Base-by-base conservation (phyloP, 805 yeast genomes). In the Cephaloascus fragrans region DNA sequence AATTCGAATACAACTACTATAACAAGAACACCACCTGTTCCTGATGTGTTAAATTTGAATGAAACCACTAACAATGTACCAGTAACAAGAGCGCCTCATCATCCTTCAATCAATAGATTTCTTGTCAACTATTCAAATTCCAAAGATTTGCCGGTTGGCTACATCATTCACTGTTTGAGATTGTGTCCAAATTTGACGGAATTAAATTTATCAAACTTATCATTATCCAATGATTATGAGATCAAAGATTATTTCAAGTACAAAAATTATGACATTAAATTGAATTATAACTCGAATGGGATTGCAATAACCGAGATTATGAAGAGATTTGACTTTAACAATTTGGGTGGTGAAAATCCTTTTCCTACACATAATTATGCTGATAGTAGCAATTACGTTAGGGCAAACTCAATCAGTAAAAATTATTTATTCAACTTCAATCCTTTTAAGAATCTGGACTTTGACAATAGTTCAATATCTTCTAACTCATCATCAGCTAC, bases 131-230 rank as follows among this genome's bases (percentile, higher is more conserved):
- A 82, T 56, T 68, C 85, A 3, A 64, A 72, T 17, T 69, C 80
- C n/a, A 76, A 72, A 47, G 96, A 87, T 53, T 53, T 87, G 4
- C 96, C 96, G 1, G 60, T 81, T 20, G 96, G 96, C 0, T 75
- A 77, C 44, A 50, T 88, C 8, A 51, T 87, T 12, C 94, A 84
- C 53, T 50, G 86, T 29, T 51, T 87, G 31, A 70, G 69, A n/a
- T 60, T 74, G 26, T 88, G 96, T 51, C 76, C 76, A 12, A 80
- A 82, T 46, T 48, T 87, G 29, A 57, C 52, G 14, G 48, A 59
- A 3, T 47, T 87, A 18, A 69, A 87, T 48, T 55, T 87, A n/a
- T 77, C 77, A 4, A 70, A 71, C 36, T 47, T 86, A 5, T 71
- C 83, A 1, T 59, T 85, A 8, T 80, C 85, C 4, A 61, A 67